Evolutionary conservation across 2,329 filamentous ascomycete species (phyloP), one percentile per base, ranked within the genome.

Genomic region (Capronia epimyces): DNA sequence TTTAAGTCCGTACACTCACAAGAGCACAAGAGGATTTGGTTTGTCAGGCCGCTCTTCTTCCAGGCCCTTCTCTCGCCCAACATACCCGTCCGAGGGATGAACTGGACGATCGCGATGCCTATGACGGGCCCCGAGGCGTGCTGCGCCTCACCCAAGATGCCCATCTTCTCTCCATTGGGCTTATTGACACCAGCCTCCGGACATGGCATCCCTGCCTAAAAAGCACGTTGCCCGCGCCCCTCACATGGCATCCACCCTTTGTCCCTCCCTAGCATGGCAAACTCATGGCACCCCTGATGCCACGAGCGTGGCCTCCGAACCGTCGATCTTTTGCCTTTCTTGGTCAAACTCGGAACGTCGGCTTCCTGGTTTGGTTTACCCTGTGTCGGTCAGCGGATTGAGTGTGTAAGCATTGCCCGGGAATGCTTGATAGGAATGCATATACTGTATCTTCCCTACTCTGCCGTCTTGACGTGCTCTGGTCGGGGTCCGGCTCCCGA

Each of bases 121-220:
- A 53, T 22, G 29, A 10, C 39, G 15, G 34, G 18, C 22, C 18
- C 24, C 41, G 20, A 40, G 16, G 22, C 15, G 36, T 22, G 34
- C 24, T 47, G 22, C 45, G 45, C 34, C 45, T 31, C 41, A 27
- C 27, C 46, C n/a, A 34, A 36, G 37, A 43, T 49, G 46, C 46
- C 24, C 22, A 43, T 49, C 39, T 36, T 49, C 16, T 27, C 29
- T 34, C 9, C 36, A 43, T 42, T 43, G 20, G 15, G 40, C 24
- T 22, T 10, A 32, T 12, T 21, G 13, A 49, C 36, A 49, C 12
- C 39, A 29, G 36, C 46, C 18, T 12, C 22, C 27, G 39, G 20
- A 20, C 39, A 29, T 32, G 20, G 18, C 15, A 47, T 41, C 45
- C 22, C 15, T 21, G 45, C 36, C 21, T 13, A 20, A n/a, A 29